These are phyloP conservation scores for Lecanoromycetidae sp. DNA, from an alignment of 2,329 filamentous ascomycete genomes.

Conservation along the genomic window DNA sequence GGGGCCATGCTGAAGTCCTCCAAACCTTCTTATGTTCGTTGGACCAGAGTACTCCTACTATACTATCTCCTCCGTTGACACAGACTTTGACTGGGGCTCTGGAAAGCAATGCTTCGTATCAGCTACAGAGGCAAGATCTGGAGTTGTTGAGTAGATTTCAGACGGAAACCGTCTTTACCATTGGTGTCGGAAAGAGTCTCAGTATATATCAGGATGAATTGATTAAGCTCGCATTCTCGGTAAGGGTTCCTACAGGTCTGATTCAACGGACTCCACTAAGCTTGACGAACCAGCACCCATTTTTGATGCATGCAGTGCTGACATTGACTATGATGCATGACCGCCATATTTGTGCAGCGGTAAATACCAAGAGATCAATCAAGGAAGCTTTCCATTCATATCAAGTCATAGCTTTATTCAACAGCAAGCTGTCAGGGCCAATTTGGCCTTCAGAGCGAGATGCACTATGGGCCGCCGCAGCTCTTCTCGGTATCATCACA, in stretches of 20 bases:
- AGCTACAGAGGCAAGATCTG: neutral
- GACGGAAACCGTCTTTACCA: constrained; percentile 31
- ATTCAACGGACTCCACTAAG: neutral
- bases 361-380: constrained; percentile 20
- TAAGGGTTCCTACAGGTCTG: constrained; percentile 22
- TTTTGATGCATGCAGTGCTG: constrained; percentile 44
- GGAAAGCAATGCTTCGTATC: neutral
- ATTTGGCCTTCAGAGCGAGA: constrained; percentile 34
- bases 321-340: constrained; percentile 44
- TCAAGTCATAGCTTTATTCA: constrained; percentile 38
- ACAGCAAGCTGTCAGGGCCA: constrained; percentile 30
- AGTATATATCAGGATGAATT: constrained; percentile 28
- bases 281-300: constrained; percentile 31
- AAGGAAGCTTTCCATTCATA: constrained; percentile 38
- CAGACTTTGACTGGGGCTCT: neutral
- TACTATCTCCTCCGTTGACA: neutral
- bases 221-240: constrained; percentile 30
- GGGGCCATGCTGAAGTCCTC: constrained; percentile 8
- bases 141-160: constrained; percentile 33
- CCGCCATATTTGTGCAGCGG: constrained; percentile 27
- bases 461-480: constrained; percentile 36
- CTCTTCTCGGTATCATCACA: constrained; percentile 35
- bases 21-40: neutral
- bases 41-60: neutral
- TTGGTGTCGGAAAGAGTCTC: constrained; percentile 27